Base-by-base conservation (phyloP, 176 grass and related monocot species). In the Carex cristatella region DNA sequence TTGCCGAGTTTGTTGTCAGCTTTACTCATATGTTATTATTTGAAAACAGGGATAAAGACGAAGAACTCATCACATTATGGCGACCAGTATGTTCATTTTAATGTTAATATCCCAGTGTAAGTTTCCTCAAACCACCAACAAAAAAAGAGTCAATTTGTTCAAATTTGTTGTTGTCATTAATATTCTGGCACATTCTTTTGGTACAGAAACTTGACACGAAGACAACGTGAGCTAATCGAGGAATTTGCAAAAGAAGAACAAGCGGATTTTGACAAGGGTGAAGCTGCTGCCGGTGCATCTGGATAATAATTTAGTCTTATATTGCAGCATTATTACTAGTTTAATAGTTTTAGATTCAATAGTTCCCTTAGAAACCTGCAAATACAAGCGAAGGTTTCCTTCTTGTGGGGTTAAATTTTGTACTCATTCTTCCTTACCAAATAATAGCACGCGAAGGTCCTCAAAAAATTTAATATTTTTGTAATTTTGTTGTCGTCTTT, bases 211-310 rank as follows among this genome's bases (percentile, higher is more conserved):
- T 91, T 98, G 85, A 94, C 96, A 19, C 74, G 81, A 3, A 91
- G 90, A 18, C 96, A 98, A 38, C 88, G 85, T 3, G 60, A 28
- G 61, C 87, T 95, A 73, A 92, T 95, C 0, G 88, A 95, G 83
- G 96, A 98, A 66, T 98, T 92, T 5, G 88, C 88, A 0, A 94
- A 98, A 87, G 96, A 98, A 86, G 93, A 98, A 67, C 93, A 98
- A 87, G 83, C 84, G 2, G 91, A 94, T 83, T 88, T 87, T 0
- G 93, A 95, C 7, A 95, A 98, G 77, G 78, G 89, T 27, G 78
- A 80, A 1, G 86, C 84, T 68, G 96, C 87, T 69, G 91, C 90
- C n/a, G 87, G 93, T 51, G 93, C 93, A 69, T 95, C 93, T 49
- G 87, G 91, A 73, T 98, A 84, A 87, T 46, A 83, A 53, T 83